phyloP scores from a whole-genome alignment of 257 asterid genomes.

The Dorcoceras hygrometricum region DNA sequence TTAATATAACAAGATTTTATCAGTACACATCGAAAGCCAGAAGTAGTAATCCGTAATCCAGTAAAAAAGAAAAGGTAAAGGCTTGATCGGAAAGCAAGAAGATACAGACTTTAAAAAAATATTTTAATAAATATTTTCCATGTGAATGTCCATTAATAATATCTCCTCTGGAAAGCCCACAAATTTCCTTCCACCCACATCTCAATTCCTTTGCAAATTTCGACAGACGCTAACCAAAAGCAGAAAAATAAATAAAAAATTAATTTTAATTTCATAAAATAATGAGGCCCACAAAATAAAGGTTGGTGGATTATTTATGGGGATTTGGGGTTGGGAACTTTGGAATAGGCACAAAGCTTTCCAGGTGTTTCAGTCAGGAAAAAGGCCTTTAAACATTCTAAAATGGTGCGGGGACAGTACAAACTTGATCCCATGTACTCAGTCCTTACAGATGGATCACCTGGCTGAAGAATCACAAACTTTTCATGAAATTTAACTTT shows the following conservation, averaged over 20 bases:
- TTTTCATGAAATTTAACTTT: too few species aligned
- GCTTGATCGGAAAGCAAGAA: too few species aligned
- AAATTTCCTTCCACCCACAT: constrained; percentile 6
- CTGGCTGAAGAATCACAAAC: too few species aligned
- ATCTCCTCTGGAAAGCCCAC: constrained; percentile 44
- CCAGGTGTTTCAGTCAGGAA: constrained; percentile 45
- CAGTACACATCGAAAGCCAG: too few species aligned
- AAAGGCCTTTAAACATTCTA: constrained; percentile 21
- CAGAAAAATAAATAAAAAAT: constrained; percentile 3
- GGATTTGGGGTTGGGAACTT: constrained; percentile 23
- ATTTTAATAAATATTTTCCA: constrained; percentile 17
- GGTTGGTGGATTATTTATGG: constrained; percentile 26
- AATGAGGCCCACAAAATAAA: constrained; percentile 13
- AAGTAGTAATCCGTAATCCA: too few species aligned
- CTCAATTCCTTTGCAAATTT: too few species aligned
- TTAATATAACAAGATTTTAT: too few species aligned
- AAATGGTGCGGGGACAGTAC: constrained; percentile 12
- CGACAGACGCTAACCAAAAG: constrained; percentile 36
- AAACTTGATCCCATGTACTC: constrained; percentile 28
- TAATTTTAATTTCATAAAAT: constrained; percentile 10
- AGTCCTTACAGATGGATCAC: not conserved
- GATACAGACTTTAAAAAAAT: too few species aligned
- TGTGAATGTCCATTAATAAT: too few species aligned
- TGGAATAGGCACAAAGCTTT: constrained; percentile 32
- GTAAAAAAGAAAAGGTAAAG: too few species aligned